phyloP scores from a whole-genome alignment of 306 rosid genomes.

The Quercus suber region DNA sequence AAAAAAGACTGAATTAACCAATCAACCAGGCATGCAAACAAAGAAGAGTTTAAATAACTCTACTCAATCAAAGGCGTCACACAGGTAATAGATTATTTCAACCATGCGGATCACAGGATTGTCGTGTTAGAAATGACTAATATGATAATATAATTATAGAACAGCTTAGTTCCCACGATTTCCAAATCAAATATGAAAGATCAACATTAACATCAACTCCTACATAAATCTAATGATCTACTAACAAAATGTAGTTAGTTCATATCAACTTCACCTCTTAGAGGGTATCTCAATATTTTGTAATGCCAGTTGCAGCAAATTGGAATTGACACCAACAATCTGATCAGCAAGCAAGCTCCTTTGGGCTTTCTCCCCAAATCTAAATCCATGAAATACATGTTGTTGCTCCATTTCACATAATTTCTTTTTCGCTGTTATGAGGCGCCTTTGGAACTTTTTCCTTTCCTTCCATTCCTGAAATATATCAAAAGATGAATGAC shows the following conservation, averaged over 20 bases:
- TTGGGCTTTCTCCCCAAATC: conserved; percentile 75
- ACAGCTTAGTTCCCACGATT: not conserved
- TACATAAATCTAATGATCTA: not conserved
- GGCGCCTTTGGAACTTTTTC: conserved; percentile 73
- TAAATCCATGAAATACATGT: conserved; percentile 76
- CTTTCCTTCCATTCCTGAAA: conserved; percentile 94
- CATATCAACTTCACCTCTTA: conserved; percentile 50
- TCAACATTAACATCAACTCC: not conserved
- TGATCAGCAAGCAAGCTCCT: conserved; percentile 76
- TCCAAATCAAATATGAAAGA: not conserved
- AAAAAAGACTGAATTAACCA: not conserved
- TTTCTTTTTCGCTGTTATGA: conserved; percentile 88
- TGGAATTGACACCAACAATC: conserved; percentile 71
- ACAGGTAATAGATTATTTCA: not conserved
- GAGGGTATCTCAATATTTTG: conserved; percentile 46
- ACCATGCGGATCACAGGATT: not conserved
- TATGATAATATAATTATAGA: not conserved
- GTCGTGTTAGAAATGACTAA: not conserved
- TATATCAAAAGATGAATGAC: conserved; percentile 24
- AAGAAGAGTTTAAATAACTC: not conserved
- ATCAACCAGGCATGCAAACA: not conserved
- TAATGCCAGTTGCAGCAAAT: conserved; percentile 61
- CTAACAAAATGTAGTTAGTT: conserved; percentile 11
- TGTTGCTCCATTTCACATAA: conserved; percentile 78
- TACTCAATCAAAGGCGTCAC: not conserved